phyloP scores from a whole-genome alignment of 1,284 basidiomycete genomes.

The Athelia psychrophila region DNA sequence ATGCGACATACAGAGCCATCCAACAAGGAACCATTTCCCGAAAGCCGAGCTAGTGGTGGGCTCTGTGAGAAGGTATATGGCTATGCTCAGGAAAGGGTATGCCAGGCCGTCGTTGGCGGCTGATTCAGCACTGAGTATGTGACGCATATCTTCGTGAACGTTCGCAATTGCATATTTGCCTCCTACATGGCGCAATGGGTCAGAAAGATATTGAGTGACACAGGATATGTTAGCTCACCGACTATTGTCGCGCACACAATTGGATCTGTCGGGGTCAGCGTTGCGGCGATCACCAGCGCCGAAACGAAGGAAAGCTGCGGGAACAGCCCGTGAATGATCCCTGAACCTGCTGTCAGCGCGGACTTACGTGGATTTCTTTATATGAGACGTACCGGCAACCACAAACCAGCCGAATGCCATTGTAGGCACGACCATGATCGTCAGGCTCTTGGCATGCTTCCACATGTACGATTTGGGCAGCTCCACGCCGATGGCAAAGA shows the following conservation, averaged over 20 bases:
- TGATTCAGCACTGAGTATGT: conserved; percentile 87
- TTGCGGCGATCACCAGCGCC: conserved; percentile 84
- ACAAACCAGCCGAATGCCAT: conserved; percentile 79
- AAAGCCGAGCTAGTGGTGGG: conserved; percentile 61
- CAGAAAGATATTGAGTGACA: neutral
- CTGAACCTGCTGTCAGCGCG: conserved; percentile 27
- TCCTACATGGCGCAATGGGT: conserved; percentile 37
- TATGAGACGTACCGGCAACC: conserved; percentile 49
- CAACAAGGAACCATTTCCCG: conserved; percentile 78
- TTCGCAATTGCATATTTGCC: conserved; percentile 88
- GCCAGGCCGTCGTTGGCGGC: conserved; percentile 88
- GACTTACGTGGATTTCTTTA: neutral
- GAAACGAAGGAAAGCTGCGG: conserved; percentile 69
- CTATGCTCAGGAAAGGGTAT: conserved; percentile 89
- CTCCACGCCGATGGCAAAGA: conserved; percentile 76
- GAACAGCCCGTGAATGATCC: conserved; percentile 65
- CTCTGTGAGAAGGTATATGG: conserved; percentile 84
- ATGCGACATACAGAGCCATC: conserved; percentile 69
- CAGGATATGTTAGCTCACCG: conserved; percentile 26
- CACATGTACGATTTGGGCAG: conserved; percentile 66
- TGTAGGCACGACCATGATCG: conserved; percentile 70
- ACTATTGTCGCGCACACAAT: conserved; percentile 68
- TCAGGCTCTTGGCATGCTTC: conserved; percentile 55
- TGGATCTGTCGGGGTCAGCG: conserved; percentile 93
- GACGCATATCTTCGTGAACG: conserved; percentile 83